Base-by-base conservation (phyloP, 768 basidiomycete genomes). In the Termitomyces titanicus region DNA sequence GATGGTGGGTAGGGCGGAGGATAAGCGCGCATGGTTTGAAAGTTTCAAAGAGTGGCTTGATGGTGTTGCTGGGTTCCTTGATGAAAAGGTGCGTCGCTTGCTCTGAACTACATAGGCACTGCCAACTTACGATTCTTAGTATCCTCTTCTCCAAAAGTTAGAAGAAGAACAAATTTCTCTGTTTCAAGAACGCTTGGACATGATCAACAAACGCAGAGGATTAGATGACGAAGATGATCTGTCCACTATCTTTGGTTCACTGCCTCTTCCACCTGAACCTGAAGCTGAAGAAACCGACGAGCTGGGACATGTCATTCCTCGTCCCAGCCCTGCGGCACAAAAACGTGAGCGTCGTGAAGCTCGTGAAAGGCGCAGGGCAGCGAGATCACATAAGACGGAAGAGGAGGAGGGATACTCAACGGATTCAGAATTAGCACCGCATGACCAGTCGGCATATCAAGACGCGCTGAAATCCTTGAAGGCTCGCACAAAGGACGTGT, bases 321-420 rank as follows among this genome's bases (percentile, higher is more conserved):
- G 22, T 13, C 24, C 24, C 35, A 49, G 35, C 11, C 35, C 48
- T 27, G 48, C 35, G 7, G 48, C 22, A 12, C 48, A 38, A 8
- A 25, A 91, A 44, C 75, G 69, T n/a, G 79, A 83, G 53, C 79
- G 93, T 39, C 77, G 82, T 5, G 64, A 74, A 31, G 85, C 82
- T 5, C 84, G 94, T 38, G 63, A 71, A 4, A 70, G 74, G 18
- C 84, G 94, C 13, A 81, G 83, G 33, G 63, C 73, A 33, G 67
- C 67, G 29, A 82, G 85, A 34, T 70, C 62, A 31, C 67, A 60
- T 25, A 65, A 56, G 48, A 55, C 55, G 47, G 62, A 72, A 48
- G 73, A 73, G 11, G 88, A 94, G 61, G 91, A 94, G 68, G 94
- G 93, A 0, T 93, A 84, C 61, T 94, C 92, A 15, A 96, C 94